Conservation (phyloP, 495 filamentous ascomycete species). For the Aspergillus hancockii region DNA sequence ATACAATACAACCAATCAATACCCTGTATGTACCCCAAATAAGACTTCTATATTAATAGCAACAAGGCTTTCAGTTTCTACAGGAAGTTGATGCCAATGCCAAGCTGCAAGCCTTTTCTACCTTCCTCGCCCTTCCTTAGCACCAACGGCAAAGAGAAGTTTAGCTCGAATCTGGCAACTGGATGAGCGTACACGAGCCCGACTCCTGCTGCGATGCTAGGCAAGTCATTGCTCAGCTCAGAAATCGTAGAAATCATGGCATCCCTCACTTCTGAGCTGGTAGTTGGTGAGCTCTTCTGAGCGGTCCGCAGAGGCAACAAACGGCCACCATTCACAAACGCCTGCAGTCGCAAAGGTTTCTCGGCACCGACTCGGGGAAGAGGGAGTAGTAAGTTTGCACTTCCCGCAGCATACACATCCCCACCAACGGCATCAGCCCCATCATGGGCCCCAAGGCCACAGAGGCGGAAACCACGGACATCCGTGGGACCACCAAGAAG, state of each 20-base stretch:
- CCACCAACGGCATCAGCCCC: constrained; percentile 83
- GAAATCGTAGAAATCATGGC: constrained; percentile 52
- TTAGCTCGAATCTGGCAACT: constrained; percentile 89
- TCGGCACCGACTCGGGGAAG: constrained; percentile 76
- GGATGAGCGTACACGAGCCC: constrained; percentile 94
- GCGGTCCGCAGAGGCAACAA: constrained; percentile 71
- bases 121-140: constrained; percentile 77
- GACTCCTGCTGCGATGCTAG: constrained; percentile 83
- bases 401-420: constrained; percentile 85
- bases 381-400: constrained; percentile 80
- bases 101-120: constrained; percentile 88
- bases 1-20: constrained; percentile 3
- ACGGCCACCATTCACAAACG: constrained; percentile 88
- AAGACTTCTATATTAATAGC: constrained; percentile 9
- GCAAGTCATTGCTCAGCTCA: constrained; percentile 73
- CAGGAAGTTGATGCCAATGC: constrained; percentile 91
- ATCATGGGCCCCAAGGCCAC: constrained; percentile 85
- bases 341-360: constrained; percentile 82
- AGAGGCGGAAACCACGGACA: constrained; percentile 88
- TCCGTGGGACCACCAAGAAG: constrained; percentile 91
- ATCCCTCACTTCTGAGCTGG: constrained; percentile 53
- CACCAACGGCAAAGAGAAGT: constrained; percentile 87
- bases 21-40: neutral
- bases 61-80: constrained; percentile 43
- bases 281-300: constrained; percentile 51